Base-by-base conservation (phyloP, 1,284 basidiomycete species). In the Cutaneotrichosporon curvatum region DNA sequence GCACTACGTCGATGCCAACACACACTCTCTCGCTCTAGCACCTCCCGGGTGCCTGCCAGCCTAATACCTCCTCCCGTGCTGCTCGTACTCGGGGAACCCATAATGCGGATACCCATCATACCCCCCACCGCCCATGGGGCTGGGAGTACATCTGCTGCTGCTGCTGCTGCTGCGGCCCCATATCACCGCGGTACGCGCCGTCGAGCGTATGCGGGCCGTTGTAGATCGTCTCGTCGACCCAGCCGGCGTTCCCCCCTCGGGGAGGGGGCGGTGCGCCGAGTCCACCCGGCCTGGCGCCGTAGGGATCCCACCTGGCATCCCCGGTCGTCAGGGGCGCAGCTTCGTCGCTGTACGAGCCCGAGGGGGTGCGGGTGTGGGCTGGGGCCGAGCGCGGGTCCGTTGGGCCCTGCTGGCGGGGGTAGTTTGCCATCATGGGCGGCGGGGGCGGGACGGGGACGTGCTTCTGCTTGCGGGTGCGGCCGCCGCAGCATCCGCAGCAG, bases 401-500 rank as follows among this genome's bases (percentile, higher is more conserved):
- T n/a, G n/a, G n/a, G n/a, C n/a, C n/a, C n/a, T n/a, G n/a, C n/a
- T n/a, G n/a, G n/a, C n/a, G 5, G 32, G 32, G 32, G 32, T 9
- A 34, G 8, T 9, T 6, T 7, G 32, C 32, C 16, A 34, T 34
- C 32, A 7, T n/a, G 8, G 32, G 32, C 14, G 8, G 16, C n/a
- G 25, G 25, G 8, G 25, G 25, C 16, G 32, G 32, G 32, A n/a
- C 14, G 32, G 8, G 32, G 32, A 7, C 14, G 32, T 15, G 32
- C 32, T 7, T 34, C 32, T 34, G 8, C 32, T 23, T 16, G n/a
- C 23, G 20, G 31, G 21, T 35, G 10, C 34, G 30, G 20, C 28
- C 25, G 22, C 31, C 12, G 36, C 39, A 32, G 33, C 18, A 18
- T 16, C 21, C 20, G 38, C 42, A 46, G 48, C 45, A 45, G 34